These are phyloP conservation scores for Pseudotsuga menziesii DNA, from an alignment of 75 land plant genomes.

Conservation along the genomic window DNA sequence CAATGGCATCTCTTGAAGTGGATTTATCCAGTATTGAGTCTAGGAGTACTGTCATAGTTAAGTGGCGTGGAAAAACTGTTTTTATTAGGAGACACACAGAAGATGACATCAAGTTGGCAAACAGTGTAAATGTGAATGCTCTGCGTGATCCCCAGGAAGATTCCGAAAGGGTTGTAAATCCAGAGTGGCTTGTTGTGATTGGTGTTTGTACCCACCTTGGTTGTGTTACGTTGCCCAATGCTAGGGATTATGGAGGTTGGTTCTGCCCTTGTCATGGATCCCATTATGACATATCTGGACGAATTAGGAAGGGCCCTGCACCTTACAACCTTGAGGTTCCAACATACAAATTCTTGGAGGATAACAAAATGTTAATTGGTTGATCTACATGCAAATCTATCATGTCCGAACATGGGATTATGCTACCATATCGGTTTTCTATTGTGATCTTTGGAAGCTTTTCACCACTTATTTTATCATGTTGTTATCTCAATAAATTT, in stretches of 20 bases:
- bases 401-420: too few species aligned
- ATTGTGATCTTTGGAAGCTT: too few species aligned
- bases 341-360: conserved; percentile 63
- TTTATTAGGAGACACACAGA: conserved; percentile 68
- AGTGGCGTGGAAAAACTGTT: conserved; percentile 85
- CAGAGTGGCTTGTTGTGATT: conserved; percentile 72
- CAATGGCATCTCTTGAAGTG: conserved; percentile 74
- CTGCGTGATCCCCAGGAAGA: conserved; percentile 74
- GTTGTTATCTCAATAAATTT: too few species aligned
- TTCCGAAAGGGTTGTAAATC: conserved; percentile 53
- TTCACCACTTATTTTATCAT: too few species aligned
- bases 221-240: conserved; percentile 75
- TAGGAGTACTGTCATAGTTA: conserved; percentile 59
- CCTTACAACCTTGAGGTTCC: conserved; percentile 83
- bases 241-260: conserved; percentile 91
- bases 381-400: conserved; percentile 8
- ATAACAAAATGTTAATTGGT: conserved; percentile 61
- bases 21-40: conserved; percentile 61
- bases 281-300: conserved; percentile 70
- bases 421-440: too few species aligned
- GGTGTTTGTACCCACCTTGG: conserved; percentile 84
- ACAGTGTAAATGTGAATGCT: conserved; percentile 47
- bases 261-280: conserved; percentile 92
- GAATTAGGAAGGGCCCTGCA: conserved; percentile 74
- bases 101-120: conserved; percentile 65